Evolutionary conservation across 495 filamentous ascomycete species (phyloP), one percentile per base, ranked within the genome.

Genomic region (Rostrohypoxylon terebratum): DNA sequence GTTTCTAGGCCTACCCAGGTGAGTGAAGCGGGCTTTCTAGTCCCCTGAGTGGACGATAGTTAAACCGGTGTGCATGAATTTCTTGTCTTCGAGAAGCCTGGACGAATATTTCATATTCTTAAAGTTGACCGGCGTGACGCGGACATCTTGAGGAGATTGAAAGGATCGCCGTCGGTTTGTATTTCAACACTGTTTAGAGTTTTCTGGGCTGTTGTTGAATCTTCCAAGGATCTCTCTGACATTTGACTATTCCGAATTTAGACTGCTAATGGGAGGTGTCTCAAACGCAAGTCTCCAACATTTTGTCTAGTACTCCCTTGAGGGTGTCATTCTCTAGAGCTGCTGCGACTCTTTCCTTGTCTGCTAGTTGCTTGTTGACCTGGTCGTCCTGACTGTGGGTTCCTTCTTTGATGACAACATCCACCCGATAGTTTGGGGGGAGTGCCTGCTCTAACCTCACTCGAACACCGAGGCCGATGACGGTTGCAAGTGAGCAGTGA

Each of bases 341-440:
- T 31, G 96, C 96, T 9, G 94, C 93, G 34, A 99, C 96, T 68
- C 96, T 85, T 81, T 99, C 96, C 83, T 99, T 99, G 81, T 99
- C 96, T 51, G 89, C 92, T 36, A 99, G 81, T 77, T 99, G 96
- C 83, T 97, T 97, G 81, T 94, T 98, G 47, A 98, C 94, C 77
- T 96, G 93, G 64, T 97, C 93, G 20, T 90, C 95, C 45, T 96
- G 96, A 71, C 90, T 93, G 77, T 98, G 96, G n/a, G 93, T 94
- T 38, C 94, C 96, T 81, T 96, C 91, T 77, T 97, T 97, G 78
- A 98, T 97, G 66, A 92, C 88, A 20, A 98, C 93, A 81, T 98
- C 94, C 9, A 98, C 86, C 18, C 96, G 88, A 78, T 94, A 99
- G 61, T 94, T 90, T n/a, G 96, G 92, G 1, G 96, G 96, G 47